Base-by-base conservation (phyloP, 257 asterid genomes). In the Nyctanthes arbortristis region DNA sequence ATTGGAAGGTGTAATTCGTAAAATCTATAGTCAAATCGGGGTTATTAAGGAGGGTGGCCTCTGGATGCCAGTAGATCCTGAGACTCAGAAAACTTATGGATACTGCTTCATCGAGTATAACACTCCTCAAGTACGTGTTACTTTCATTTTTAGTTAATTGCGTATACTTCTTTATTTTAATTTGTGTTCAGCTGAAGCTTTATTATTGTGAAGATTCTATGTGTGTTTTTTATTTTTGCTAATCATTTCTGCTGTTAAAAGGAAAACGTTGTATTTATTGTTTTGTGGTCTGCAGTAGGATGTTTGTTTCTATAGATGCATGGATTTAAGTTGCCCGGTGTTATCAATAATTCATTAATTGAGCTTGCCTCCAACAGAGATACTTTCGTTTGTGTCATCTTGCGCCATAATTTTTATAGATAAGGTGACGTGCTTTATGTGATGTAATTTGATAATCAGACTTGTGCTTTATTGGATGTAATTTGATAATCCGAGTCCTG, bases 31-130 rank as follows among this genome's bases (percentile, higher is more conserved):
- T 66, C 96, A 91, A 67, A 88, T 87, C 45, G 97, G 97, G 39
- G 84, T 80, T 36, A 87, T 93, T 61, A 89, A 84, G 72, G 96
- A 90, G 57, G 87, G 82, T 70, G 97, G 98, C 12, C 72, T 91
- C 2, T 87, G 87, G 93, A 93, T 93, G 96, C 97, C 98, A 4
- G 80, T 83, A 7, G 96, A 90, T 65, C 72, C 95, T 2, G 87
- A 84, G 13, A 81, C 96, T 27, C 75, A 75, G 66, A 91, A 83
- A 75, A 85, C 96, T 24, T 70, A 76, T 7, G 98, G 98, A 14
- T 91, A 89, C 70, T 90, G 97, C 75, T 91, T 93, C 77, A 78
- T 91, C 27, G 97, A 90, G 71, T 93, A 71, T 63, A 89, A 82
- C 70, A 88, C 96, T 68, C 93, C 97, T 45, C 96, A 89, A 96